Evolutionary conservation across 2,329 filamentous ascomycete genomes (phyloP).

Genomic region (Periconia digitata): DNA sequence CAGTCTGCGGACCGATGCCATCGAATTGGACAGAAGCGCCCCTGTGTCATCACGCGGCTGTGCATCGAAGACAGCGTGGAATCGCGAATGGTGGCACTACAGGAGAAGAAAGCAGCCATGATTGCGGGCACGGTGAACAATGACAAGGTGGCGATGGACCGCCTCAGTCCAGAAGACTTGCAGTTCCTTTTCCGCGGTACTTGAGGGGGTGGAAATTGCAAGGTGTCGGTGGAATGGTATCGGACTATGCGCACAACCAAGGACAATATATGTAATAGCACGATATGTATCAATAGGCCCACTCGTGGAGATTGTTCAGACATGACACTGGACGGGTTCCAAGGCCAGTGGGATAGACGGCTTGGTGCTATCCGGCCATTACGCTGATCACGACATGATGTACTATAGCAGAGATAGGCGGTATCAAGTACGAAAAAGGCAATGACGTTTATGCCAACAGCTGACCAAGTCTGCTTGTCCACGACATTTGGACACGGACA

Average conservation of each 20-base stretch:
- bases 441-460: no score
- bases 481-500: no score
- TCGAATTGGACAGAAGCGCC: slow-evolving; percentile 91
- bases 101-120: slow-evolving; percentile 99
- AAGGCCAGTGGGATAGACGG: no score
- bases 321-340: not conserved
- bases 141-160: slow-evolving; percentile 88
- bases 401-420: no score
- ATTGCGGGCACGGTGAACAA: slow-evolving; percentile 96
- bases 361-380: no score
- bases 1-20: slow-evolving; percentile 86
- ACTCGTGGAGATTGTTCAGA: not conserved
- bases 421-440: no score
- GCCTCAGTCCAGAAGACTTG: slow-evolving; percentile 86
- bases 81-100: slow-evolving; percentile 89
- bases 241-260: not conserved
- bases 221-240: not conserved
- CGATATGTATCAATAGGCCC: not conserved
- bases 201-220: slow-evolving; percentile 29
- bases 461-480: no score
- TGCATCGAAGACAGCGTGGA: slow-evolving; percentile 98
- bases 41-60: slow-evolving; percentile 89
- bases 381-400: no score
- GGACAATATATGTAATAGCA: not conserved
- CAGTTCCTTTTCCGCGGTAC: slow-evolving; percentile 91